These are phyloP conservation scores for Vaccinium corymbosum DNA, from an alignment of 148 eudicot genomes.

Conservation along the genomic window DNA sequence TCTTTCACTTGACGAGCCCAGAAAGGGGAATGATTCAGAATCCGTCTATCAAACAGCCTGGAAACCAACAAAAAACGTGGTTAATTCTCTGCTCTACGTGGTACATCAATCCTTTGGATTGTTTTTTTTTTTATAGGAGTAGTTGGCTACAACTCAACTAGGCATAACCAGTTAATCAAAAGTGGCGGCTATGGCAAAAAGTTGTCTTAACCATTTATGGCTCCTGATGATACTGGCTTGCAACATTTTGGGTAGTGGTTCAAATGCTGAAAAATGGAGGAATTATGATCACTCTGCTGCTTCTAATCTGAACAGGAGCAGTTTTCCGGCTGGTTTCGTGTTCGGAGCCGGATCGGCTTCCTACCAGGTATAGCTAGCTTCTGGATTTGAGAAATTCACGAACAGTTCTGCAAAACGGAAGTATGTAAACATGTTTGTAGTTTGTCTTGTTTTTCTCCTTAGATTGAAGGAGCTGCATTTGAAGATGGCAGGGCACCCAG, in stretches of 20 bases:
- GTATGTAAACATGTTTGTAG: not conserved
- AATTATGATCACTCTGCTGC: not conserved
- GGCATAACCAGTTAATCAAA: not conserved
- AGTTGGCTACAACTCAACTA: not conserved
- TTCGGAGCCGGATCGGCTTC: slow-evolving; percentile 4
- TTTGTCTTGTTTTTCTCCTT: not conserved
- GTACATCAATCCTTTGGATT: not conserved
- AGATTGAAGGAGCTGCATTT: slow-evolving; percentile 27
- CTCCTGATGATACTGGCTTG: not conserved
- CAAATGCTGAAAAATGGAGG: not conserved
- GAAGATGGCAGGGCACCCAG: slow-evolving; percentile 23
- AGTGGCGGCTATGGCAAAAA: not conserved
- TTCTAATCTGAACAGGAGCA: slow-evolving; percentile 2
- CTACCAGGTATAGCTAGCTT: not conserved
- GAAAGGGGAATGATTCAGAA: no score
- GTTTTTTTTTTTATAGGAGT: not conserved
- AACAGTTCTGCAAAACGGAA: no score
- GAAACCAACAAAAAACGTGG: no score
- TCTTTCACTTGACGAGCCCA: no score
- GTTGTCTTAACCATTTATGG: not conserved
- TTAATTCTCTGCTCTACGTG: no score
- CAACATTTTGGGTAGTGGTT: not conserved
- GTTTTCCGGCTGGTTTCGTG: slow-evolving; percentile 10
- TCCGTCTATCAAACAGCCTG: no score
- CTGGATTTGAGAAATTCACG: not conserved